These are phyloP conservation scores for Mytilinidion resinicola DNA, from an alignment of 495 filamentous ascomycete genomes.

Conservation along the genomic window DNA sequence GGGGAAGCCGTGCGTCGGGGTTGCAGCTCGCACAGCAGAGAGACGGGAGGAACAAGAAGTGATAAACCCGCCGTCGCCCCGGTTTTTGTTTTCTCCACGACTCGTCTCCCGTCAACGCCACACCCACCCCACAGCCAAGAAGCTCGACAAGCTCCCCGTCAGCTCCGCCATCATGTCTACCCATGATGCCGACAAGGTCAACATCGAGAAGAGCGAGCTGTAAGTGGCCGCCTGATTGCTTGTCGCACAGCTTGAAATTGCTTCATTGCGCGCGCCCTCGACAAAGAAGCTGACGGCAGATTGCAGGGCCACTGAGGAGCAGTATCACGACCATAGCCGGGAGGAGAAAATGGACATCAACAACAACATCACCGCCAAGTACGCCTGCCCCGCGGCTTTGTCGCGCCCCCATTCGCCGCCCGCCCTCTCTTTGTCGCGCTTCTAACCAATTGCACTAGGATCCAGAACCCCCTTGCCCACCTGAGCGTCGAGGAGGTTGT, in stretches of 20 bases:
- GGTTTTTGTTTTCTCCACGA: too few relatives aligned
- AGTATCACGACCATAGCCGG: neutral
- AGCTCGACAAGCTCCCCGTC: neutral
- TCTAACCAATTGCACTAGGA: neutral
- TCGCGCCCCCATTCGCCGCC: neutral
- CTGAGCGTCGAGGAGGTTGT: slow-evolving; percentile 45
- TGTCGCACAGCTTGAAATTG: neutral
- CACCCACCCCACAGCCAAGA: too few relatives aligned
- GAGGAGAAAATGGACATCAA: neutral
- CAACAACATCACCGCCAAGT: neutral
- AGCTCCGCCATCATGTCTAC: neutral
- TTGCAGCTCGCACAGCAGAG: too few relatives aligned
- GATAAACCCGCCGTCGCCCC: too few relatives aligned
- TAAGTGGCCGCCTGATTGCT: neutral
- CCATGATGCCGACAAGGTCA: neutral
- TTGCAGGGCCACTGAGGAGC: neutral
- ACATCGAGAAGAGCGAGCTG: neutral
- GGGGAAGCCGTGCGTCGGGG: too few relatives aligned
- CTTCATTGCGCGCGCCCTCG: neutral
- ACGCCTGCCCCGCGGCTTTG: neutral
- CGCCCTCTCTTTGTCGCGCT: neutral
- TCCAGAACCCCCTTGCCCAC: slow-evolving; percentile 45
- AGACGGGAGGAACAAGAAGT: too few relatives aligned
- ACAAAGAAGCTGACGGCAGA: neutral
- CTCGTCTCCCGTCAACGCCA: too few relatives aligned